Percentiles rank a stretch among this genome's conserved stretches.
These are phyloP conservation scores for Xanthoconium purpureum DNA, from an alignment of 768 basidiomycete species.

Conservation along the genomic window DNA sequence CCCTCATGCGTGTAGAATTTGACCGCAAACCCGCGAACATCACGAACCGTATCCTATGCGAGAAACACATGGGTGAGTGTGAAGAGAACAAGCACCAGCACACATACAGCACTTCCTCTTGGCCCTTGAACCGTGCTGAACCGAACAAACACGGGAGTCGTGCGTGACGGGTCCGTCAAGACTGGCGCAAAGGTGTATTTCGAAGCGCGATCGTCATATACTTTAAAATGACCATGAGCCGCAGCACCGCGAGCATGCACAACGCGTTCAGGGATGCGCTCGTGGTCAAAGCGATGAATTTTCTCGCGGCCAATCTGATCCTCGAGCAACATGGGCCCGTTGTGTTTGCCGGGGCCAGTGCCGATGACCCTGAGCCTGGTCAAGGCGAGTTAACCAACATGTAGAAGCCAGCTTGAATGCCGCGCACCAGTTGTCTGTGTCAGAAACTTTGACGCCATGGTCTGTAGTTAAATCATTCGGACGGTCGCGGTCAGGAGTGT, in stretches of 20 bases:
- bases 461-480: slow-evolving; percentile 50
- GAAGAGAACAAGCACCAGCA: not conserved
- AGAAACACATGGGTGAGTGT: not conserved
- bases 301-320: slow-evolving; percentile 75
- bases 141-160: slow-evolving; percentile 76
- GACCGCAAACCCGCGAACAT: slow-evolving; percentile 83
- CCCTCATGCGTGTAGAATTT: slow-evolving; percentile 85
- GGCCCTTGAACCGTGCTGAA: slow-evolving; percentile 86
- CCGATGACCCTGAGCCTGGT: slow-evolving; percentile 51
- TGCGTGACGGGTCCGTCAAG: slow-evolving; percentile 67
- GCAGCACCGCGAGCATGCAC: slow-evolving; percentile 71
- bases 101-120: slow-evolving; percentile 72
- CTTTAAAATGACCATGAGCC: slow-evolving; percentile 82
- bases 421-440: slow-evolving; percentile 64
- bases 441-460: slow-evolving; percentile 52
- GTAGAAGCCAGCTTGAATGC: not conserved
- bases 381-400: slow-evolving; percentile 5
- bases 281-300: slow-evolving; percentile 79
- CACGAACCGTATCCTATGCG: slow-evolving; percentile 68
- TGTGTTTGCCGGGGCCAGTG: slow-evolving; percentile 38
- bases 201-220: slow-evolving; percentile 61
- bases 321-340: slow-evolving; percentile 75
- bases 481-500: not conserved
- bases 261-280: slow-evolving; percentile 85
- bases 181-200: slow-evolving; percentile 71